Evolutionary conservation across 805 yeast genomes (phyloP).

Genomic region (Candida ovalis): DNA sequence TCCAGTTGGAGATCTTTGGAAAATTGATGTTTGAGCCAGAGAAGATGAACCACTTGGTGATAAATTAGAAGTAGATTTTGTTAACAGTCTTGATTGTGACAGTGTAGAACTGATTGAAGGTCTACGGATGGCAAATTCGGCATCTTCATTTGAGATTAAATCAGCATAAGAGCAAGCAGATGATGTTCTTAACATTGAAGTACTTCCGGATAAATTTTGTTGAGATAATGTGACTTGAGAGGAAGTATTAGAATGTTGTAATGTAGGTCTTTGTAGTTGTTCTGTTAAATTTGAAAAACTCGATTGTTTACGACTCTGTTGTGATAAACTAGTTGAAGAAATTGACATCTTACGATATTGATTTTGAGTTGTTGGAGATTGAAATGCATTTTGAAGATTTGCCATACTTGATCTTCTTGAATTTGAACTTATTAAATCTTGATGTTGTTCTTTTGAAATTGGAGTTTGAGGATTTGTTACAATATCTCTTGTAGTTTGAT

Average conservation of each 20-base stretch:
- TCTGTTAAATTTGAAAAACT: slow-evolving; percentile 26
- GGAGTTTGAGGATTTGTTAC: slow-evolving; percentile 2
- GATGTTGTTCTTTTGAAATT: slow-evolving; percentile 22
- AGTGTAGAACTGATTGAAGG: slow-evolving; percentile 49
- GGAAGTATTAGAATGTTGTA: slow-evolving; percentile 9
- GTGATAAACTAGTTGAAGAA: slow-evolving; percentile 15
- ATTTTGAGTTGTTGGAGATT: slow-evolving; percentile 13
- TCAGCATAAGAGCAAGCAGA: slow-evolving; percentile 72
- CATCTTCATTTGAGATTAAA: slow-evolving; percentile 65
- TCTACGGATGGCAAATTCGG: slow-evolving; percentile 46
- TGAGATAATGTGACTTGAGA: slow-evolving; percentile 9
- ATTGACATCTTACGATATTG: slow-evolving; percentile 16
- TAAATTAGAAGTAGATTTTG: slow-evolving; percentile 26
- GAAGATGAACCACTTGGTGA: slow-evolving; percentile 3
- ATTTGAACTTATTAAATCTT: slow-evolving; percentile 42
- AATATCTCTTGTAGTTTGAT: slow-evolving; percentile 29
- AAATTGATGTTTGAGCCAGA: slow-evolving; percentile 3
- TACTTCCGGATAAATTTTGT: slow-evolving; percentile 12
- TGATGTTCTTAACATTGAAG: slow-evolving; percentile 39
- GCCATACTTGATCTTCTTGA: slow-evolving; percentile 52
- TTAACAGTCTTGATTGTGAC: slow-evolving; percentile 27
- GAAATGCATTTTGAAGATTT: slow-evolving; percentile 39
- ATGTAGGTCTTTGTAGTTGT: slow-evolving; percentile 20
- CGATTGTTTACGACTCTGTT: slow-evolving; percentile 16
- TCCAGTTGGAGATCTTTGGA: slow-evolving; percentile 21